Base-by-base conservation (phyloP, 306 rosid genomes). In the Vicia villosa region DNA sequence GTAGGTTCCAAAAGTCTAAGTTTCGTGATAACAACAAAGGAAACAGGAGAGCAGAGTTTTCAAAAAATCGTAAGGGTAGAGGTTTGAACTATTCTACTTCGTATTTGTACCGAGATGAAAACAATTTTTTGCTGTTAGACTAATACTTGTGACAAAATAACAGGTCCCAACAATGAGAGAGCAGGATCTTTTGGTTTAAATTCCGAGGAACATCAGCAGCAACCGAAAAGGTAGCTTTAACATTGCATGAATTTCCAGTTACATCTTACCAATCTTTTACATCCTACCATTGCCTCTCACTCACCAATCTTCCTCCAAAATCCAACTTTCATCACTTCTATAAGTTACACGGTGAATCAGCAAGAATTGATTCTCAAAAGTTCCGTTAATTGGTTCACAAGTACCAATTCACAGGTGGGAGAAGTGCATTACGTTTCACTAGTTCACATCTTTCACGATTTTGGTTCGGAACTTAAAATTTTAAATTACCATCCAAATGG, bases 1-100 rank as follows among this genome's bases (percentile, higher is more conserved):
- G 79, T 77, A 89, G 97, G 79, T 88, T 80, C 70, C 96, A 86
- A 79, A 86, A 86, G 89, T 75, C 87, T 56, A 89, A 84, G 76
- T 80, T 76, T 63, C 85, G 57, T 77, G 88, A 68, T 62, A 62
- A 3, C 72, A 84, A 84, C 74, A 77, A 80, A 68, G 88, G 83
- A 38, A 85, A 81, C 56, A 81, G 67, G 68, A 85, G 74, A 76
- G 63, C 28, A 21, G 77, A 76, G 65, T 77, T 60, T 77, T 80
- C 78, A 57, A 78, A 77, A 3, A 82, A 74, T 38, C 77, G 42
- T 52, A 73, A 45, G 37, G 83, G 87, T 74, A 87, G 80, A 86
- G 97, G 99, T 88, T 66, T 69, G 87, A 75, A 74, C 55, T 77
- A 73, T 51, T 10, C 65, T 57, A 57, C 49, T 78, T 78, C 57